Conservation (phyloP, 345 rosid genomes). For the Gossypium australe region DNA sequence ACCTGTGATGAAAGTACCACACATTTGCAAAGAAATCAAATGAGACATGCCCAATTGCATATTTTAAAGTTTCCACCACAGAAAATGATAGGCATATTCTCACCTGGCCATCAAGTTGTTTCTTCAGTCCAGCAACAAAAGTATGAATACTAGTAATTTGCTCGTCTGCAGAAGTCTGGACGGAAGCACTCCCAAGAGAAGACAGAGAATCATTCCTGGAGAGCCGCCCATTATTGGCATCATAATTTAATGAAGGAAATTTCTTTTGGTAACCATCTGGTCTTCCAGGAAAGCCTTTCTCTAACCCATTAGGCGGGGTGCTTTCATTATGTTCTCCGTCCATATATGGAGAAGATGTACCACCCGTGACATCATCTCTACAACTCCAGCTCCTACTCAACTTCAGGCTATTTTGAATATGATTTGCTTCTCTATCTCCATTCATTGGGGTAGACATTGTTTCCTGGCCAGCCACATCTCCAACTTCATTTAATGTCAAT, state of each 20-base stretch:
- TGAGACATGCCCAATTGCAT: background rate
- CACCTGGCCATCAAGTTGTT: conserved; percentile 44
- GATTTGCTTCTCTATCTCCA: conserved; percentile 36
- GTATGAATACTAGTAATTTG: conserved; percentile 69
- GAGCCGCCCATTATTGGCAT: conserved; percentile 23
- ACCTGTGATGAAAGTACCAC: conserved; percentile 17
- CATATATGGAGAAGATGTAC: conserved; percentile 29
- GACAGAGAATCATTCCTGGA: conserved; percentile 71
- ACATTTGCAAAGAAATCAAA: conserved; percentile 11
- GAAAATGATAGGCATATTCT: conserved; percentile 6
- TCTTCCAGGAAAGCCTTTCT: conserved; percentile 55
- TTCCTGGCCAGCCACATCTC: conserved; percentile 23
- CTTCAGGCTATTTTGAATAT: conserved; percentile 34
- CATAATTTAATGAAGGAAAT: conserved; percentile 38
- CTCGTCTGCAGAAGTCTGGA: conserved; percentile 51
- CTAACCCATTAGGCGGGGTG: conserved; percentile 65
- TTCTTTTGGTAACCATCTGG: conserved; percentile 46
- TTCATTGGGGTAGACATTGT: conserved; percentile 20
- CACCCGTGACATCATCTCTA: conserved; percentile 37
- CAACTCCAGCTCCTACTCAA: conserved; percentile 54
- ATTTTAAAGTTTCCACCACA: background rate
- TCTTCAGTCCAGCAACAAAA: conserved; percentile 78
- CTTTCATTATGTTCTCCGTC: conserved; percentile 31
- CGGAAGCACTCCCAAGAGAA: conserved; percentile 63
- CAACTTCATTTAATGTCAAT: conserved; percentile 24